These are phyloP conservation scores for Cladophialophora carrionii DNA, from an alignment of 2,329 filamentous ascomycete species.

Conservation along the genomic window DNA sequence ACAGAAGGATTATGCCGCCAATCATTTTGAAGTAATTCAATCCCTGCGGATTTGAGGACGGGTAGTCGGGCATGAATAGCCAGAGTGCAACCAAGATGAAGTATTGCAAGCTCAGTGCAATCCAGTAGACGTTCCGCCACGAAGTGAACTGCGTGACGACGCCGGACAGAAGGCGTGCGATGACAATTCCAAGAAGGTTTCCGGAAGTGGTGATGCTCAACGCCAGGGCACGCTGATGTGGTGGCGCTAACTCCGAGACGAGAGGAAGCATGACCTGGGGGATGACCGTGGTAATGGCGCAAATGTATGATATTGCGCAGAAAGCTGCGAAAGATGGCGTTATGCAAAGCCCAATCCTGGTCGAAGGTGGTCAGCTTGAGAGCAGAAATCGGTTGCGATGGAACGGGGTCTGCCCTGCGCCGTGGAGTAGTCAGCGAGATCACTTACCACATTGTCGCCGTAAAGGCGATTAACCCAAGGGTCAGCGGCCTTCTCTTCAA, in stretches of 20 bases:
- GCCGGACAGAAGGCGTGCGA: constrained; percentile 75
- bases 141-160: constrained; percentile 72
- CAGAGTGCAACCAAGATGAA: constrained; percentile 67
- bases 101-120: constrained; percentile 72
- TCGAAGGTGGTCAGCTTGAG: background rate
- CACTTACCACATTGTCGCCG: constrained; percentile 66
- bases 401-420: background rate
- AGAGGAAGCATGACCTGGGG: constrained; percentile 79
- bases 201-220: constrained; percentile 76
- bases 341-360: constrained; percentile 65
- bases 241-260: constrained; percentile 75
- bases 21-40: constrained; percentile 56
- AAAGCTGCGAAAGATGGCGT: constrained; percentile 69
- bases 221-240: constrained; percentile 67
- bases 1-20: constrained; percentile 65
- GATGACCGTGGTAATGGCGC: constrained; percentile 77
- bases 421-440: background rate
- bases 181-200: constrained; percentile 72
- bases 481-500: constrained; percentile 69
- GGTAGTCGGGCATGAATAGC: constrained; percentile 79
- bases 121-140: constrained; percentile 81
- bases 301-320: constrained; percentile 70
- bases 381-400: background rate
- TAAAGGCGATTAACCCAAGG: constrained; percentile 67
- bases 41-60: constrained; percentile 68